A percentile compares a stretch with the other conserved stretches of the same genome.
Conservation (phyloP, 306 rosid species). For the Acmispon strigosus region DNA sequence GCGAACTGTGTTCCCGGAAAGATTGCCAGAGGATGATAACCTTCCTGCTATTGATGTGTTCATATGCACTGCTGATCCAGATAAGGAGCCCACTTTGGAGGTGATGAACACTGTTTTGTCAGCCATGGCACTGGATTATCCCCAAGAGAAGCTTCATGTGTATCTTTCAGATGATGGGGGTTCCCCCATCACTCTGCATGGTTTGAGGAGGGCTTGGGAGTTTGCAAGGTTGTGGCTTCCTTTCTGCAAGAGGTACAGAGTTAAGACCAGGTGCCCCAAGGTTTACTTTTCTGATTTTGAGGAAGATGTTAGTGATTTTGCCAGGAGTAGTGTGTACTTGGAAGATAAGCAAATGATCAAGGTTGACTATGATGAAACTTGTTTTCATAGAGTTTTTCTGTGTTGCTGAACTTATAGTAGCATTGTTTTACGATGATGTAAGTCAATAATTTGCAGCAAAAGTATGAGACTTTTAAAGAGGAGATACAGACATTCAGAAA, state of each 20-base stretch:
- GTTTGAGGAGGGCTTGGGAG: conserved; percentile 34
- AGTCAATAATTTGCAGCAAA: conserved; percentile 33
- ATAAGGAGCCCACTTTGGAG: conserved; percentile 55
- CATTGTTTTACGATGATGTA: not conserved
- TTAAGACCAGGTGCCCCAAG: conserved; percentile 48
- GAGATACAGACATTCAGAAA: conserved; percentile 20
- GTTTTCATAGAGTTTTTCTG: not conserved
- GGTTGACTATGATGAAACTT: conserved; percentile 13
- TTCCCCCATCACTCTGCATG: conserved; percentile 37
- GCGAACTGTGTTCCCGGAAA: conserved; percentile 38
- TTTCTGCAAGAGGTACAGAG: conserved; percentile 41
- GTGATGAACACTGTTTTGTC: conserved; percentile 76
- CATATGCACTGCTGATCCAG: conserved; percentile 59
- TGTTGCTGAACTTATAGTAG: not conserved
- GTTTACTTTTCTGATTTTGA: conserved; percentile 42
- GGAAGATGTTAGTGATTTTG: conserved; percentile 18
- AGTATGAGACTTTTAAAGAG: conserved; percentile 36
- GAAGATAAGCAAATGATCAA: conserved; percentile 30
- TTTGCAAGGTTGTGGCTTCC: conserved; percentile 72
- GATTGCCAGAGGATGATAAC: conserved; percentile 45
- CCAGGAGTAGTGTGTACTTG: conserved; percentile 19
- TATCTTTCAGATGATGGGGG: conserved; percentile 71
- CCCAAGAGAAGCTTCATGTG: conserved; percentile 53
- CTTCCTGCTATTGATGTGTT: conserved; percentile 63
- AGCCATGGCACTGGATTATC: conserved; percentile 66